These are phyloP conservation scores for Coniferiporia weirii DNA, from an alignment of 1,284 basidiomycete species.

Conservation along the genomic window DNA sequence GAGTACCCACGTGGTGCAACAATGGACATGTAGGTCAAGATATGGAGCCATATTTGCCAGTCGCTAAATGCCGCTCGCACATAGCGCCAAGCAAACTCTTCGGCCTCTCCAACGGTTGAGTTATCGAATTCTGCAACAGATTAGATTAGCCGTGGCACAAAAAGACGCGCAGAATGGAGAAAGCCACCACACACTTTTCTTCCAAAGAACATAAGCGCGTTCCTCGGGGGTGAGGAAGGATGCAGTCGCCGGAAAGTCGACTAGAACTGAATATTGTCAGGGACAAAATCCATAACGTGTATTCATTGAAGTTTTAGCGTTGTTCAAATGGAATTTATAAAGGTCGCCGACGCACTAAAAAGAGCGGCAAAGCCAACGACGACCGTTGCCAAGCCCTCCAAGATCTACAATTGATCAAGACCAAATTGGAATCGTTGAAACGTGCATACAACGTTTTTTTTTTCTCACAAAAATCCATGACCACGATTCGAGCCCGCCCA, in stretches of 20 bases:
- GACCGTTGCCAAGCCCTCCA: slow-evolving; percentile 51
- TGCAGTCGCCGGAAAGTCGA: slow-evolving; percentile 55
- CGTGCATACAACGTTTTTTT: neutral
- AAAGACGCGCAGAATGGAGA: neutral
- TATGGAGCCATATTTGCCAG: slow-evolving; percentile 62
- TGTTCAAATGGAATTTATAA: neutral
- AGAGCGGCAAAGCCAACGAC: slow-evolving; percentile 40
- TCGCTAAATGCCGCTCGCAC: slow-evolving; percentile 49
- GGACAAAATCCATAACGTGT: too few relatives aligned
- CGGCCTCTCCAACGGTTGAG: slow-evolving; percentile 61
- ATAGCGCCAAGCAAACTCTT: slow-evolving; percentile 49
- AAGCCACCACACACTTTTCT: slow-evolving; percentile 42
- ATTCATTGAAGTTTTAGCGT: neutral
- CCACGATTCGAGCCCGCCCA: slow-evolving; percentile 37
- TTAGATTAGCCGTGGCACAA: neutral
- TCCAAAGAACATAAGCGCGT: slow-evolving; percentile 52
- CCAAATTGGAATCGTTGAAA: neutral
- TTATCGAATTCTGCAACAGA: slow-evolving; percentile 53
- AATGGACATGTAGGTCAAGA: slow-evolving; percentile 58
- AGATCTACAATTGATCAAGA: slow-evolving; percentile 31
- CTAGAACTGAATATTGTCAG: slow-evolving; percentile 35
- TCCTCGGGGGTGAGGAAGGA: slow-evolving; percentile 49
- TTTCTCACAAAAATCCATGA: slow-evolving; percentile 41
- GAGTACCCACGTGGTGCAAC: slow-evolving; percentile 48
- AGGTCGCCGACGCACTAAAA: slow-evolving; percentile 32